Conservation (phyloP, 257 asterid species). For the Rubia yunnanensis region DNA sequence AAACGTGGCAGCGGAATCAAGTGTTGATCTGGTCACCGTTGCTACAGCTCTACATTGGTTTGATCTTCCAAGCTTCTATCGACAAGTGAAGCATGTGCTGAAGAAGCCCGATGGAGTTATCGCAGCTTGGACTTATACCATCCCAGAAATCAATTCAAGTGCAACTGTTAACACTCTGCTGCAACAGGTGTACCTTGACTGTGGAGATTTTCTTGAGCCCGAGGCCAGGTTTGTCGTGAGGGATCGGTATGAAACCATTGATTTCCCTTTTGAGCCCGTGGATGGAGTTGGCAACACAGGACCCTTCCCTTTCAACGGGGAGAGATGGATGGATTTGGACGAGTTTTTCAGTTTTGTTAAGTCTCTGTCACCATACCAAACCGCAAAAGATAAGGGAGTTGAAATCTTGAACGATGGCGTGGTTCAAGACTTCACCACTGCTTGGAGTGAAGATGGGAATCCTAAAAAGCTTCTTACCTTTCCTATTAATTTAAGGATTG, state of each 20-base stretch:
- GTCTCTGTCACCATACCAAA: conserved; percentile 54
- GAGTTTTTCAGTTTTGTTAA: conserved; percentile 16
- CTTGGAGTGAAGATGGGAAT: conserved; percentile 47
- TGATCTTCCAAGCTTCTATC: conserved; percentile 56
- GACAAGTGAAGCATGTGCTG: conserved; percentile 41
- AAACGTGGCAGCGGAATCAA: conserved; percentile 30
- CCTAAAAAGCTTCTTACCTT: conserved; percentile 23
- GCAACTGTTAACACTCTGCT: conserved; percentile 30
- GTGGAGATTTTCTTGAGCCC: conserved; percentile 28
- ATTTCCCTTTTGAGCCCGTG: conserved; percentile 60
- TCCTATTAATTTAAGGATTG: conserved; percentile 56
- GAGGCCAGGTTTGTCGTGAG: conserved; percentile 29
- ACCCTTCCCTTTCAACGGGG: conserved; percentile 42
- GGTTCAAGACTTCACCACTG: conserved; percentile 29
- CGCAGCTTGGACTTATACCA: conserved; percentile 72
- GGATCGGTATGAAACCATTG: conserved; percentile 41
- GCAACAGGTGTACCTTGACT: conserved; percentile 19
- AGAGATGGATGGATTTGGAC: conserved; percentile 54
- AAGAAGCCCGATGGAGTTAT: conserved; percentile 62
- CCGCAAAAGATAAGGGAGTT: conserved; percentile 52
- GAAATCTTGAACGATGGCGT: conserved; percentile 36
- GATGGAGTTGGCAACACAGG: conserved; percentile 50
- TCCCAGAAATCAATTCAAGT: conserved; percentile 26
- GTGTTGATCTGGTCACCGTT: conserved; percentile 43
- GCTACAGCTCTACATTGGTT: conserved; percentile 84